Evolutionary conservation across 805 yeast genomes (phyloP).

Genomic region (Candida germanica): DNA sequence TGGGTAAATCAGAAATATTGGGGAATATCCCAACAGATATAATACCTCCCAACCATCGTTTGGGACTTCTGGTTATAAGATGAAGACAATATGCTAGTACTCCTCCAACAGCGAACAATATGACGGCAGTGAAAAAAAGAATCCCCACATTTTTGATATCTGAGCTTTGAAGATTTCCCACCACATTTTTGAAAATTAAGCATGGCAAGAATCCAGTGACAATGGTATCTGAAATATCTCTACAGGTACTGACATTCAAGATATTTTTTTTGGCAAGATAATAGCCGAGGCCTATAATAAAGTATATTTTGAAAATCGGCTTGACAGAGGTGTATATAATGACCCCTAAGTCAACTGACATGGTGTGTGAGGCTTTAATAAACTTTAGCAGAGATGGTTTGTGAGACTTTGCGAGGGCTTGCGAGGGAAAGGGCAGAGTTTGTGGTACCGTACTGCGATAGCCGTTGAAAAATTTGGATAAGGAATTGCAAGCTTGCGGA

Average conservation of each 20-base stretch:
- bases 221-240: slow-evolving; percentile 67
- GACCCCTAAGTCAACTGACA: slow-evolving; percentile 45
- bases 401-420: too few species aligned
- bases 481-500: too few species aligned
- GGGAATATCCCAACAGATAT: slow-evolving; percentile 72
- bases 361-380: background rate
- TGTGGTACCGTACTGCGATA: too few species aligned
- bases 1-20: slow-evolving; percentile 79
- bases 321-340: slow-evolving; percentile 77
- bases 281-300: slow-evolving; percentile 67
- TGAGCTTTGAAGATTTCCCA: slow-evolving; percentile 58
- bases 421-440: background rate
- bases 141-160: slow-evolving; percentile 74
- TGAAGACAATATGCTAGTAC: slow-evolving; percentile 43
- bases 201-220: slow-evolving; percentile 72
- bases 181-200: slow-evolving; percentile 70
- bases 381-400: too few species aligned
- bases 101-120: slow-evolving; percentile 52
- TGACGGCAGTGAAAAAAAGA: slow-evolving; percentile 44
- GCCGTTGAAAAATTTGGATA: too few species aligned
- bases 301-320: slow-evolving; percentile 81
- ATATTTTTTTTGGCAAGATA: slow-evolving; percentile 60
- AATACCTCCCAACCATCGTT: slow-evolving; percentile 73
- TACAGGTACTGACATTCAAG: slow-evolving; percentile 61
- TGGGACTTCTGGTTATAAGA: slow-evolving; percentile 58